These are phyloP conservation scores for Venturiaceae sp. DNA, from an alignment of 2,329 filamentous ascomycete species.

Conservation along the genomic window DNA sequence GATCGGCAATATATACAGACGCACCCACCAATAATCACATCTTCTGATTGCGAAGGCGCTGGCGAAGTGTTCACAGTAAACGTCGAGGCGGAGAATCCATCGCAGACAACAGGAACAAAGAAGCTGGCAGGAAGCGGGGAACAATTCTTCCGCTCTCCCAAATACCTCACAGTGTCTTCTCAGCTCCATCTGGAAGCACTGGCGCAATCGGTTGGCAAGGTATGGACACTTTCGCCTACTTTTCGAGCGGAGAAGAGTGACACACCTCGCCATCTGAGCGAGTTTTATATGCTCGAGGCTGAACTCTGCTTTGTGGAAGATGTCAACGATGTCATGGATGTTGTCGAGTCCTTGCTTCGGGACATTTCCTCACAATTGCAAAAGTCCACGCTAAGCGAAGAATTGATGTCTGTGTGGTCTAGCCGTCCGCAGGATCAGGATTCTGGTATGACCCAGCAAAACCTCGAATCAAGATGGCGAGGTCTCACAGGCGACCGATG, in stretches of 20 bases:
- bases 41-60: slow-evolving; percentile 93
- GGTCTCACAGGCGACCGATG: slow-evolving; percentile 63
- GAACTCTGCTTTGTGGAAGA: slow-evolving; percentile 72
- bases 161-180: slow-evolving; percentile 91
- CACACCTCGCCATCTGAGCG: slow-evolving; percentile 85
- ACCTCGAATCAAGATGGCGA: slow-evolving; percentile 61
- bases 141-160: slow-evolving; percentile 73
- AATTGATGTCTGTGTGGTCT: slow-evolving; percentile 37
- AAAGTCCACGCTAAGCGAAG: slow-evolving; percentile 40
- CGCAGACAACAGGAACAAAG: slow-evolving; percentile 17
- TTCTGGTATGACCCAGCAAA: slow-evolving; percentile 31
- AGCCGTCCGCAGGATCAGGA: slow-evolving; percentile 17
- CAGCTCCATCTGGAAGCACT: slow-evolving; percentile 92
- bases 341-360: slow-evolving; percentile 72
- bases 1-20: slow-evolving; percentile 65
- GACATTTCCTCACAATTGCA: slow-evolving; percentile 41
- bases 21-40: slow-evolving; percentile 90
- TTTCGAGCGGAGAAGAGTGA: slow-evolving; percentile 92
- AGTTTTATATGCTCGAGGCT: slow-evolving; percentile 98
- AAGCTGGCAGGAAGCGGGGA: slow-evolving; percentile 17
- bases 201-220: slow-evolving; percentile 76
- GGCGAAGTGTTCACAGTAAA: slow-evolving; percentile 79
- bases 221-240: slow-evolving; percentile 89
- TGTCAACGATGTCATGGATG: slow-evolving; percentile 61
- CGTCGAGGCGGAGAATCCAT: slow-evolving; percentile 12